Evolutionary conservation across 2,329 filamentous ascomycete species (phyloP).

Genomic region (Hyphodiscus sp.): DNA sequence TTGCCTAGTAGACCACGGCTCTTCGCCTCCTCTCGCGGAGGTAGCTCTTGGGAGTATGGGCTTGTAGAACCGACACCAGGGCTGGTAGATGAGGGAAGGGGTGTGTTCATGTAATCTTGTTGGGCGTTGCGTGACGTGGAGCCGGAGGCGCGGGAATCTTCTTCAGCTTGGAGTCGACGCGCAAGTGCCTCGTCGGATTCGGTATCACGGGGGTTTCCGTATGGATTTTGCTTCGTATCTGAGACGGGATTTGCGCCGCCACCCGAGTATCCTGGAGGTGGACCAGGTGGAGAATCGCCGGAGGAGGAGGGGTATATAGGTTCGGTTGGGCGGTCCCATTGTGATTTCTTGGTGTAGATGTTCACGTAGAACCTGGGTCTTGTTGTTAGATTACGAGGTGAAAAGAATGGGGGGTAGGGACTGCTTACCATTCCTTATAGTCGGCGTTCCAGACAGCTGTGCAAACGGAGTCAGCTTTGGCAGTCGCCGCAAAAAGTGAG

Average conservation of each 20-base stretch:
- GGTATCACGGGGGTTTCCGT: conserved; percentile 34
- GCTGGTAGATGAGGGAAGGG: conserved; percentile 22
- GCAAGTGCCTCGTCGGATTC: conserved; percentile 70
- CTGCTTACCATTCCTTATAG: conserved; percentile 71
- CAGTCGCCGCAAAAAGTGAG: background rate
- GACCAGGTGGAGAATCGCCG: conserved; percentile 43
- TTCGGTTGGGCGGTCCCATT: conserved; percentile 79
- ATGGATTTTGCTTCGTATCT: conserved; percentile 67
- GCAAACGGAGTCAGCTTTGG: background rate
- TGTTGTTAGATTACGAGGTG: conserved; percentile 8
- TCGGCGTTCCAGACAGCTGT: conserved; percentile 79
- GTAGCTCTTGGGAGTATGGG: conserved; percentile 29
- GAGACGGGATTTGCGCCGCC: conserved; percentile 4
- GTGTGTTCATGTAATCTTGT: conserved; percentile 23
- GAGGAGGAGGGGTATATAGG: conserved; percentile 58
- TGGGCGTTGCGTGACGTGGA: conserved; percentile 12
- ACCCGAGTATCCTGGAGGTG: conserved; percentile 53
- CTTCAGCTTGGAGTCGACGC: conserved; percentile 74
- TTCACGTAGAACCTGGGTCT: conserved; percentile 81
- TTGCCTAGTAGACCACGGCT: conserved; percentile 46
- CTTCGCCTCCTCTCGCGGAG: conserved; percentile 37
- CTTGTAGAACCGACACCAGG: conserved; percentile 2
- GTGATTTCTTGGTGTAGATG: conserved; percentile 77
- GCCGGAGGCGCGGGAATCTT: conserved; percentile 53
- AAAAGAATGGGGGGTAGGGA: background rate